Evolutionary conservation across 768 basidiomycete genomes (phyloP), one percentile per base, ranked within the genome.

Genomic region (Amanita inopinata): DNA sequence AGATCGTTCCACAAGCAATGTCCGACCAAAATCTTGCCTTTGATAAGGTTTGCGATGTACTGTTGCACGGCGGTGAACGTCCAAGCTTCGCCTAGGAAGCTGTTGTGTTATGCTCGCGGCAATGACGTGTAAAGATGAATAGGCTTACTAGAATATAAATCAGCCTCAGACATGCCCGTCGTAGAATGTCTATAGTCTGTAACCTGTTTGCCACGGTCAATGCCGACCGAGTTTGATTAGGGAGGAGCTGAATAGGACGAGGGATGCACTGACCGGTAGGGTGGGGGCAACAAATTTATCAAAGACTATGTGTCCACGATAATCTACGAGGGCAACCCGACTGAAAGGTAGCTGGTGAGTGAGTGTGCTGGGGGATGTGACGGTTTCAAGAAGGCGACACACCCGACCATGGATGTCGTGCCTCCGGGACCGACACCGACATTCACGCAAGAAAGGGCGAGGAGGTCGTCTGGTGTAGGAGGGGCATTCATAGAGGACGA

Each of bases 401-500:
- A 87, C 86, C 84, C 86, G 25, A 89, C 66, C 78, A 89, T 83
- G 28, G 79, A 74, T 1, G 86, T 89, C 11, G 80, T 80, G 5
- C 86, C 86, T 2, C 85, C 84, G 12, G 82, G 79, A 20, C 84
- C 84, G 27, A 83, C 80, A 9, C 86, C 86, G n/a, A 87, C 80
- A 49, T 76, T 78, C 38, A 68, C 64, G 49, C 78, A 84, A 11
- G 81, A 74, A 32, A 87, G 57, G 5, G 78, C 70, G 32, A 82
- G 57, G 48, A 78, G 67, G 43, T 70, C 70, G 32, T 61, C 78
- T 17, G 55, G 51, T 31, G 62, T 51, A 15, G 61, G 61, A 45
- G 62, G 51, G 40, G 59, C 57, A n/a, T n/a, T n/a, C n/a, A n/a
- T n/a, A n/a, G n/a, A n/a, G n/a, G n/a, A n/a, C n/a, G n/a, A n/a